Percentiles rank a stretch among this genome's conserved stretches.
Conservation (phyloP, 2,329 filamentous ascomycete species). For the Talaromyces verruculosus region DNA sequence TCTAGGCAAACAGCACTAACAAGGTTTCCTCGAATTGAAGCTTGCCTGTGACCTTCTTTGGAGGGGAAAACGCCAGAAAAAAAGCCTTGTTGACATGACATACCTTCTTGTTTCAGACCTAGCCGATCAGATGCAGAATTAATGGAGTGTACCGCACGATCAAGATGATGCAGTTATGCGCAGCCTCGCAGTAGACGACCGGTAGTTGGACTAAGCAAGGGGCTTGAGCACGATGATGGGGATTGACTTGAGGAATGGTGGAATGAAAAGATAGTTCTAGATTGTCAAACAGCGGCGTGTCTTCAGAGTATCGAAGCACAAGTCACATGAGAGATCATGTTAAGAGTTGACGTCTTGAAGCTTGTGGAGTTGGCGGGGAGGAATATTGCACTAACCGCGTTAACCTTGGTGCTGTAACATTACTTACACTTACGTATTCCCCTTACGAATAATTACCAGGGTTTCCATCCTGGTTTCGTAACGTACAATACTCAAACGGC, state of each 20-base stretch:
- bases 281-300: background rate
- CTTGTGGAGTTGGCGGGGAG: background rate
- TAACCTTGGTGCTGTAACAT: background rate
- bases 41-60: constrained; percentile 4
- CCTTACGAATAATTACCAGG: background rate
- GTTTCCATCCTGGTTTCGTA: background rate
- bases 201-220: constrained; percentile 1
- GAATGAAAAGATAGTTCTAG: background rate
- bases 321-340: background rate
- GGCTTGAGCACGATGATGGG: constrained; percentile 6
- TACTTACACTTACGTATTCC: background rate
- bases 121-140: constrained; percentile 3
- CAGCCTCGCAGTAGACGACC: background rate
- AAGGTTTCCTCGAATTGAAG: background rate
- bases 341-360: constrained; percentile 2
- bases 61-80: background rate
- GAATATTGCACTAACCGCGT: background rate
- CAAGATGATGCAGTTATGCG: background rate
- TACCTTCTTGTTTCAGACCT: constrained; percentile 13
- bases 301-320: background rate
- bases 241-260: background rate
- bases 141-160: background rate
- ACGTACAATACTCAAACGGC: background rate
- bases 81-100: constrained; percentile 5
- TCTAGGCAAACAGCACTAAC: background rate